phyloP scores from a whole-genome alignment of 2,329 filamentous ascomycete species.

The Hyphodiscus sp. region DNA sequence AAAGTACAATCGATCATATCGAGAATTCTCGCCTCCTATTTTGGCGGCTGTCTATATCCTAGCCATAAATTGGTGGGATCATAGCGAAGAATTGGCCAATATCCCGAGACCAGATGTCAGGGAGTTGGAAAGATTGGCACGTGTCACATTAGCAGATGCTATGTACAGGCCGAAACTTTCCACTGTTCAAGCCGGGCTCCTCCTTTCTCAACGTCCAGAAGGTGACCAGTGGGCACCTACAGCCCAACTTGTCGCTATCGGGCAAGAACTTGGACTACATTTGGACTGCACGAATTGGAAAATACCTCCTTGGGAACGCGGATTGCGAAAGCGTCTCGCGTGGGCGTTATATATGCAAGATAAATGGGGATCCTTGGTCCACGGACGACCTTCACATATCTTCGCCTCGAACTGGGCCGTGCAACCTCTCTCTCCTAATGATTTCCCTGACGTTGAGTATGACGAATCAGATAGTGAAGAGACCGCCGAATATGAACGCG shows the following conservation, averaged over 20 bases:
- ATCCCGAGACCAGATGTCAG: constrained; percentile 64
- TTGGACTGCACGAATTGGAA: constrained; percentile 83
- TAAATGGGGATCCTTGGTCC: constrained; percentile 81
- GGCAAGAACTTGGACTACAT: constrained; percentile 82
- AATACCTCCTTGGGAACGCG: constrained; percentile 81
- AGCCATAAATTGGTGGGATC: constrained; percentile 82
- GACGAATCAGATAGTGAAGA: constrained; percentile 57
- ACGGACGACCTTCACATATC: constrained; percentile 77
- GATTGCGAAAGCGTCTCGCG: constrained; percentile 74
- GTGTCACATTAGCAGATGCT: constrained; percentile 65
- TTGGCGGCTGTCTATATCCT: constrained; percentile 78
- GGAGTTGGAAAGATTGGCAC: constrained; percentile 67
- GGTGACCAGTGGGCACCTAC: constrained; percentile 80
- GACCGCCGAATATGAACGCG: constrained; percentile 55
- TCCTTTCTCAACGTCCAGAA: constrained; percentile 69
- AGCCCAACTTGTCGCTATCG: constrained; percentile 78
- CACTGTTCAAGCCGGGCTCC: constrained; percentile 69
- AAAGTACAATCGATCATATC: constrained; percentile 66
- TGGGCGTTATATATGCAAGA: constrained; percentile 96
- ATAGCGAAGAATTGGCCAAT: constrained; percentile 58
- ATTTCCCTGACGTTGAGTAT: constrained; percentile 68
- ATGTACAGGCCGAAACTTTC: constrained; percentile 78
- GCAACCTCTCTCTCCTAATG: constrained; percentile 52
- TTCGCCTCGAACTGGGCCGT: constrained; percentile 71
- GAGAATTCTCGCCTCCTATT: constrained; percentile 68